Evolutionary conservation across 495 filamentous ascomycete genomes (phyloP), one percentile per base, ranked within the genome.

Genomic region (Talaromyces thailandensis): DNA sequence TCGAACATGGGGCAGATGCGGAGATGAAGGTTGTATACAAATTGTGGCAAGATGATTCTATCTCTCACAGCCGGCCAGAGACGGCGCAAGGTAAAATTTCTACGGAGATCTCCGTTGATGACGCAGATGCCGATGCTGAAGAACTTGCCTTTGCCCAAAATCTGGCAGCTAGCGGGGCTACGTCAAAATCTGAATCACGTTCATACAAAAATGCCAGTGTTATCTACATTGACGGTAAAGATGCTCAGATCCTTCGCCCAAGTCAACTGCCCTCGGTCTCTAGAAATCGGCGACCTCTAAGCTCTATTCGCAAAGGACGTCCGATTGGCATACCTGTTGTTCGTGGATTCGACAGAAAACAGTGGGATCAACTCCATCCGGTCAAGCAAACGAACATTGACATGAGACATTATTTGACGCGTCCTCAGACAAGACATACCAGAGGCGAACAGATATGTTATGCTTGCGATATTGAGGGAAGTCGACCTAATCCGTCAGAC

Each of bases 1-100:
- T 96, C 9, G 91, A 96, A 53, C 91, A 96, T 63, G 94, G 94
- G 0, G 84, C 92, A 8, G 82, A 90, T 61, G 94, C 93, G 2
- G 94, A 98, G 70, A 83, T 92, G 72, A 98, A 97, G 73, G 85
- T 97, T 6, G 80, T 87, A 16, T 87, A 96, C 70, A 82, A 78
- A 9, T 76, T 97, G 4, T 96, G 91, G 91, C 86, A 89, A 0
- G 84, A 87, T 48, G 75, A 77, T 3, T 65, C 75, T 12, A 64
- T 68, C 52, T 70, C 73, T 14, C 61, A 66, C 16, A 74, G 65
- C 63, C 68, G 66, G 60, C 69, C 70, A 26, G 63, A 58, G 35
- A 72, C 68, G 11, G 63, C 67, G 4, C 64, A 69, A 25, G 67
- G 65, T 32, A 62, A 67, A 24, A 37, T 65, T 43, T 52, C 37